Conservation (phyloP, 805 yeast species). For the Candida ponderosae region DNA sequence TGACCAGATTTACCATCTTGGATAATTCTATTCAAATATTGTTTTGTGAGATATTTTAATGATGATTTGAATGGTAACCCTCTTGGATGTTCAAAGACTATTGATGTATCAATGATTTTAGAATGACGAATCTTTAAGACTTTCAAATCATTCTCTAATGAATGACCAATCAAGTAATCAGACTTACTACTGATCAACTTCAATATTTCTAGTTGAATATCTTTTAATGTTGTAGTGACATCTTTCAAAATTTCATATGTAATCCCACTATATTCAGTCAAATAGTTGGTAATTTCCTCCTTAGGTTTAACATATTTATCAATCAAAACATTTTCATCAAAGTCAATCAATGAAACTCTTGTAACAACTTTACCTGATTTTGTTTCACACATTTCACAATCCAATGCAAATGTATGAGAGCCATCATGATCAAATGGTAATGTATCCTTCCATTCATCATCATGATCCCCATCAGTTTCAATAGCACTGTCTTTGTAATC, state of each 20-base stretch:
- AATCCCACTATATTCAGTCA: slow-evolving; percentile 83
- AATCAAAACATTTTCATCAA: slow-evolving; percentile 48
- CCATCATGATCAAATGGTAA: slow-evolving; percentile 44
- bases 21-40: slow-evolving; percentile 47
- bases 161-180: slow-evolving; percentile 83
- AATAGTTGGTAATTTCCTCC: slow-evolving; percentile 67
- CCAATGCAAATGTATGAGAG: slow-evolving; percentile 68
- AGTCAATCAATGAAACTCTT: slow-evolving; percentile 67
- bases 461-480: background rate
- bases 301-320: slow-evolving; percentile 77
- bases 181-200: slow-evolving; percentile 37
- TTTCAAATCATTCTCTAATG: slow-evolving; percentile 73
- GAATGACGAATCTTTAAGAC: slow-evolving; percentile 70
- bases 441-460: slow-evolving; percentile 50
- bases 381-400: slow-evolving; percentile 88
- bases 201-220: slow-evolving; percentile 55
- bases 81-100: slow-evolving; percentile 67
- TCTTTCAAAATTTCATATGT: slow-evolving; percentile 56
- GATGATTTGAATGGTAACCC: slow-evolving; percentile 83
- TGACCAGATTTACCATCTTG: slow-evolving; percentile 73
- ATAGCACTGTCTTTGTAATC: background rate
- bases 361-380: slow-evolving; percentile 60
- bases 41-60: slow-evolving; percentile 58
- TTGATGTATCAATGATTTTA: slow-evolving; percentile 70
- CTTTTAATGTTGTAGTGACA: slow-evolving; percentile 57